Percentiles rank a stretch among this genome's conserved stretches.
phyloP scores from a whole-genome alignment of 495 filamentous ascomycete species.

The Hyaloscypha variabilis region DNA sequence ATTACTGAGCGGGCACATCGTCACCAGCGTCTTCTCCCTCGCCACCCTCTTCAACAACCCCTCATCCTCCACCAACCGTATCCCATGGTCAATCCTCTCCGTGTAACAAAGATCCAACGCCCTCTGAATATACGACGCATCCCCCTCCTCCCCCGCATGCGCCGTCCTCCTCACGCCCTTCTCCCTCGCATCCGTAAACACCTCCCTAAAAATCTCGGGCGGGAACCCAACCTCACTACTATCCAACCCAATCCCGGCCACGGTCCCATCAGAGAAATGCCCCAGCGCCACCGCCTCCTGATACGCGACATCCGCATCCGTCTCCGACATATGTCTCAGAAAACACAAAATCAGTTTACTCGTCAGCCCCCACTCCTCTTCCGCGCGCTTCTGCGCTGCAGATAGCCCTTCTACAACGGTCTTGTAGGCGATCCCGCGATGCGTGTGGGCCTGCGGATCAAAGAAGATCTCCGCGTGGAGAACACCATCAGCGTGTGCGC shows the following conservation, averaged over 20 bases:
- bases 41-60: constrained; percentile 61
- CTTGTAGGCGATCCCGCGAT: constrained; percentile 60
- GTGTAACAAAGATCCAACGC: constrained; percentile 62
- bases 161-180: constrained; percentile 62
- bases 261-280: constrained; percentile 51
- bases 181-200: constrained; percentile 56
- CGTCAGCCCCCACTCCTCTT: constrained; percentile 63
- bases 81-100: constrained; percentile 73
- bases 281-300: constrained; percentile 47
- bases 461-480: constrained; percentile 81
- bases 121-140: constrained; percentile 62
- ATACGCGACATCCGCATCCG: constrained; percentile 52
- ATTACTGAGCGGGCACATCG: constrained; percentile 76
- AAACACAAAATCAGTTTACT: constrained; percentile 70
- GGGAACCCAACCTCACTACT: constrained; percentile 66
- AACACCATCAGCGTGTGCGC: constrained; percentile 65
- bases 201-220: constrained; percentile 61
- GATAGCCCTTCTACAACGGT: constrained; percentile 63
- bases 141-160: constrained; percentile 78
- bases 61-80: constrained; percentile 63
- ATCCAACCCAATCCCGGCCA: constrained; percentile 69
- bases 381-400: constrained; percentile 60
- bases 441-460: constrained; percentile 74
- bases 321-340: constrained; percentile 65
- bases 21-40: constrained; percentile 57